Evolutionary conservation across 352 stramenopile species (phyloP), one percentile per base, ranked within the genome.

Genomic region (Blastocystis hominis): DNA sequence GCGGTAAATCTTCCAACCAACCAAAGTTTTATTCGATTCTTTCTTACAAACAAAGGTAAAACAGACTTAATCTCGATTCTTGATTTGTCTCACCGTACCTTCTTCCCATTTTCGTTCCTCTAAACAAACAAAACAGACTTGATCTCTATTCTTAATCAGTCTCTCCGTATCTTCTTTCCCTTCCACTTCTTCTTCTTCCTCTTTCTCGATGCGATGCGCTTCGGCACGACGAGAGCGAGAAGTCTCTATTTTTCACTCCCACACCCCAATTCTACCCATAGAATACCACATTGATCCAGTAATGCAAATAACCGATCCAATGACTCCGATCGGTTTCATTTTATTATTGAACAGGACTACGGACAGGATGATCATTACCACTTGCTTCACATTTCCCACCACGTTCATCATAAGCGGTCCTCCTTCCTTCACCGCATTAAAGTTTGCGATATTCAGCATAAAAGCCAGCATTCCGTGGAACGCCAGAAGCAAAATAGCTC

Each of bases 331-430:
- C 4, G 76, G 76, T 44, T 53, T 86, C 76, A 86, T 86, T 44
- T 72, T 72, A 20, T 86, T 72, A 15, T 86, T 86, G 63, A 86
- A 86, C 36, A 86, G 20, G 55, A 70, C 78, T 0, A 86, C 63
- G 40, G 76, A 86, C 24, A 86, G 63, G 40, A 86, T 76, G 40
- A 86, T 59, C 47, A 86, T 86, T 2, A 68, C 56, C 2, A 86
- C 76, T n/a, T 86, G 76, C 53, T 86, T 86, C 59, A 86, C 63
- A 46, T 86, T 86, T 76, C 76, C 76, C 30, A 66, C 63, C 15
- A 86, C 63, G 47, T 86, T 86, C 59, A 86, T 86, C 59, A 86
- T 76, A 3, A 86, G 40, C 4, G 76, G 76, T 9, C 59, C 59
- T 72, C 63, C 63, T 44, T 86, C 34, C 53, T 86, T 86, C 40